phyloP scores from a whole-genome alignment of 1,284 basidiomycete species.

The Neotropicomus parvogracilis region DNA sequence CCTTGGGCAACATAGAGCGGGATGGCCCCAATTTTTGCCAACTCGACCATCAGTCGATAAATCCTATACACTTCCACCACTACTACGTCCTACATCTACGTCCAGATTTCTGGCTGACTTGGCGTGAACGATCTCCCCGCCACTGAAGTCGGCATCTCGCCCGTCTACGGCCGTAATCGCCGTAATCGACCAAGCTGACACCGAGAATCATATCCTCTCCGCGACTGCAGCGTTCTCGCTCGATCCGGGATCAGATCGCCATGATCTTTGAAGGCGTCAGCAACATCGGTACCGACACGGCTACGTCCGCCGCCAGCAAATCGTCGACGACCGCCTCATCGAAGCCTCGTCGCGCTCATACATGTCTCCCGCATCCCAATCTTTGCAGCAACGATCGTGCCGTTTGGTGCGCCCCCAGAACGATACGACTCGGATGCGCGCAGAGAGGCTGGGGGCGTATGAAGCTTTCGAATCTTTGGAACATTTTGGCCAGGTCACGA shows the following conservation, averaged over 20 bases:
- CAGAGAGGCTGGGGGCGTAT: no score
- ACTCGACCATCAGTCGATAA: constrained; percentile 4
- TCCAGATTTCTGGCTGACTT: constrained; percentile 1
- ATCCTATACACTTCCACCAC: constrained; percentile 1
- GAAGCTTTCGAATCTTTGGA: no score
- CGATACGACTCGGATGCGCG: background rate
- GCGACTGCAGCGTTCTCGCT: constrained; percentile 1
- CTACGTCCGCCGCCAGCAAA: background rate
- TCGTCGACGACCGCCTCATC: constrained; percentile 2
- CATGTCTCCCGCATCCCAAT: background rate
- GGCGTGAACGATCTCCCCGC: constrained; percentile 1
- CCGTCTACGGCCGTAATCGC: constrained; percentile 7
- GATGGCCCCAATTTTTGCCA: constrained; percentile 1
- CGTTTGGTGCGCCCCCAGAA: background rate
- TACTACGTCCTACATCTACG: constrained; percentile 4
- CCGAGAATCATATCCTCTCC: background rate
- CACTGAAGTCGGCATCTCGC: background rate
- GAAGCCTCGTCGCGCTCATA: constrained; percentile 1
- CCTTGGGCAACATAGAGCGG: no score
- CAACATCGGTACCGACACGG: background rate
- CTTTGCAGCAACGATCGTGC: constrained; percentile 4
- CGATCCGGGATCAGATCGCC: constrained; percentile 1
- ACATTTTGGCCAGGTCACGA: no score
- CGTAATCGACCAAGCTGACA: constrained; percentile 1
- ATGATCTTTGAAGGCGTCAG: constrained; percentile 13